phyloP scores from a whole-genome alignment of 192 early-diverging fungal species.

The Tieghemiomyces parasiticus region DNA sequence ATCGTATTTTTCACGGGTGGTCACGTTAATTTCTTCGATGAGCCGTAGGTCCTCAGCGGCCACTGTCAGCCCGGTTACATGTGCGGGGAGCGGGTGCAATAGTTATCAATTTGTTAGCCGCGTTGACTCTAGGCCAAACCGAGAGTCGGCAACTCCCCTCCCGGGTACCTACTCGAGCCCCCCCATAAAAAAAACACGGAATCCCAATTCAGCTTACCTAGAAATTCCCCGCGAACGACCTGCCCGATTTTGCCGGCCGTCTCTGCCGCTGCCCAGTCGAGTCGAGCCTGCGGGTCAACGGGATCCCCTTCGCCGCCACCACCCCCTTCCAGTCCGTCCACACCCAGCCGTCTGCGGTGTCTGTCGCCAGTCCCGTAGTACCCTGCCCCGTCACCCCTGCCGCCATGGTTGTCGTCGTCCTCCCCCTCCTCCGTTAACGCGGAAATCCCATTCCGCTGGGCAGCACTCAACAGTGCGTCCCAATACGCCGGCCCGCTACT shows the following conservation, averaged over 20 bases:
- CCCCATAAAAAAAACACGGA: not conserved
- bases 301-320: no score
- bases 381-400: no score
- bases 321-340: no score
- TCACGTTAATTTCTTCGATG: not conserved
- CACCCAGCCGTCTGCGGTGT: no score
- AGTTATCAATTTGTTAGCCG: not conserved
- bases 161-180: not conserved
- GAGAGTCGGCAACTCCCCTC: no score
- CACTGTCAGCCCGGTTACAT: not conserved
- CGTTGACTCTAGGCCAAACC: no score
- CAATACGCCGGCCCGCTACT: not conserved
- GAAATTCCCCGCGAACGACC: not conserved
- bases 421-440: not conserved
- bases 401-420: no score
- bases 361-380: no score
- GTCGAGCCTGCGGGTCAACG: no score
- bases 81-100: not conserved
- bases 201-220: not conserved
- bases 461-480: not conserved
- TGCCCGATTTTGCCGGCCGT: no score
- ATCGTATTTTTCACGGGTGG: not conserved
- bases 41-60: not conserved
- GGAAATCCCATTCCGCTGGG: no score
- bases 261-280: no score